phyloP scores from a whole-genome alignment of 257 asterid species.

The Scutellaria galericulata region DNA sequence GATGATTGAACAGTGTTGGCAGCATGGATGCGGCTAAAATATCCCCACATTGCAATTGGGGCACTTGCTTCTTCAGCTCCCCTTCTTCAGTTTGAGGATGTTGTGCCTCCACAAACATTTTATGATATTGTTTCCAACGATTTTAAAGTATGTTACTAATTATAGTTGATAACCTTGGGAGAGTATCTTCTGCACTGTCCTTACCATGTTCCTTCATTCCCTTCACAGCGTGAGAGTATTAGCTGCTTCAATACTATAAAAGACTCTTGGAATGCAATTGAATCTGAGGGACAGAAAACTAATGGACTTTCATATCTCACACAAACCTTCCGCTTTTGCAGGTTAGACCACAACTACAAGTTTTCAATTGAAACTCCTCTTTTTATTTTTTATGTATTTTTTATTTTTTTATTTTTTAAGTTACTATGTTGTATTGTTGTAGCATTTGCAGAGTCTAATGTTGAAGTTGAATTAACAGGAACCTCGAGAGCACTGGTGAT shows the following conservation, averaged over 20 bases:
- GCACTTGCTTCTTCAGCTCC: constrained; percentile 97
- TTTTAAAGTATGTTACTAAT: constrained; percentile 61
- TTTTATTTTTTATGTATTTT: background rate
- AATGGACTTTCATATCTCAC: constrained; percentile 73
- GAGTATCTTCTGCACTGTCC: constrained; percentile 5
- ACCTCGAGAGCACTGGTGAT: constrained; percentile 67
- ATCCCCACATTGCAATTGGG: constrained; percentile 93
- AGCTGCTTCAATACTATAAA: constrained; percentile 82
- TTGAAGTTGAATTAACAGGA: constrained; percentile 57
- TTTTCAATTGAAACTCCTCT: constrained; percentile 13
- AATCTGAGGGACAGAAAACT: constrained; percentile 51
- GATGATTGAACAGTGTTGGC: constrained; percentile 74
- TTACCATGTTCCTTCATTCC: constrained; percentile 29
- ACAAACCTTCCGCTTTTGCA: constrained; percentile 68
- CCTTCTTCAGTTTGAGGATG: constrained; percentile 85
- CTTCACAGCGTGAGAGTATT: constrained; percentile 71
- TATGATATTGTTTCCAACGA: constrained; percentile 86
- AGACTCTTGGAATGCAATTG: constrained; percentile 80
- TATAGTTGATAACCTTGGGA: constrained; percentile 18
- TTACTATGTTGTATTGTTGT: constrained; percentile 11
- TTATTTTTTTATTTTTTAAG: background rate
- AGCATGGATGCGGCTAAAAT: constrained; percentile 96
- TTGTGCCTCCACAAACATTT: constrained; percentile 78
- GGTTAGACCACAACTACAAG: constrained; percentile 44
- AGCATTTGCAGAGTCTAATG: constrained; percentile 25